Evolutionary conservation across 305 asterid species (phyloP).

Genomic region (Fraxinus ornus): DNA sequence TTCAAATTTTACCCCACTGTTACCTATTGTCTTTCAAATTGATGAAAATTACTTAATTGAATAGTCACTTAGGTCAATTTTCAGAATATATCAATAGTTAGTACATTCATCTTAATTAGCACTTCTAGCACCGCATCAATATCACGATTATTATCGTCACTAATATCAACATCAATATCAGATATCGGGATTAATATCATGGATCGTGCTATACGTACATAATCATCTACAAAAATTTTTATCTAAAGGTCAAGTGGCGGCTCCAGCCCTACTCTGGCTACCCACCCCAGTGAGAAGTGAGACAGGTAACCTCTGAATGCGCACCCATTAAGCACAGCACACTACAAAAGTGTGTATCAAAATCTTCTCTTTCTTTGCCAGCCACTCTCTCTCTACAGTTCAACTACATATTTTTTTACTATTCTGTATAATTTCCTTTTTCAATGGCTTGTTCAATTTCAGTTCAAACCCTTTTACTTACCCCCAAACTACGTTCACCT

Average conservation of each 20-base stretch:
- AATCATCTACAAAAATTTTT: too few species aligned
- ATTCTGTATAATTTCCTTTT: neutral
- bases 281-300: neutral
- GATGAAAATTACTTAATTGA: too few species aligned
- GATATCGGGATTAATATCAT: too few species aligned
- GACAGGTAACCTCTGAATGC: neutral
- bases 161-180: too few species aligned
- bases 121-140: too few species aligned
- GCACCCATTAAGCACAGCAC: neutral
- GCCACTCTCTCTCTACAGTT: neutral
- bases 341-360: neutral
- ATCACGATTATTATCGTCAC: too few species aligned
- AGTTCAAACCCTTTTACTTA: constrained; percentile 23
- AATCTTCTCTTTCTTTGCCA: neutral
- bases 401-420: neutral
- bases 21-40: neutral
- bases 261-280: too few species aligned
- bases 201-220: too few species aligned
- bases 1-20: too few species aligned
- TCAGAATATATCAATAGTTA: too few species aligned
- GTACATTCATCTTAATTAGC: neutral
- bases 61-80: too few species aligned
- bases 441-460: constrained; percentile 40
- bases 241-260: too few species aligned
- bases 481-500: constrained; percentile 7